Percentiles rank a stretch among this genome's conserved stretches.
phyloP scores from a whole-genome alignment of 768 basidiomycete genomes.

The Wakefieldia striispora region DNA sequence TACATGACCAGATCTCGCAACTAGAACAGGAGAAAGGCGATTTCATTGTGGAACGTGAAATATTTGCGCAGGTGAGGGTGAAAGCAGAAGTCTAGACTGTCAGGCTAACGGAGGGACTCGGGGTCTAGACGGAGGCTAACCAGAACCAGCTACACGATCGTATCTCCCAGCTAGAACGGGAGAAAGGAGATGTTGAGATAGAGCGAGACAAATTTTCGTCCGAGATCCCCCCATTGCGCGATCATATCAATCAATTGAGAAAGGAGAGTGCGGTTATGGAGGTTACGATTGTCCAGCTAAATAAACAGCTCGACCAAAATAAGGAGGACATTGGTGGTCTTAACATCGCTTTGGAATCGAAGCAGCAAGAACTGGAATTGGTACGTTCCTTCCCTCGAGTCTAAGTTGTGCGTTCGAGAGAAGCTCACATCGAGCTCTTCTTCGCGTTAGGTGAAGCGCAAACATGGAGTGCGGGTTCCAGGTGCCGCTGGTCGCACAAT shows the following conservation, averaged over 20 bases:
- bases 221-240: conserved; percentile 58
- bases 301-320: conserved; percentile 61
- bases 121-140: conserved; percentile 44
- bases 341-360: conserved; percentile 90
- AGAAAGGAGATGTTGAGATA: conserved; percentile 61
- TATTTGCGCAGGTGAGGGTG: conserved; percentile 42
- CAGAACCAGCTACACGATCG: conserved; percentile 28
- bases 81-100: conserved; percentile 9
- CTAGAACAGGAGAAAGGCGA: conserved; percentile 44
- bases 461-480: conserved; percentile 53
- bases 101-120: conserved; percentile 45
- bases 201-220: conserved; percentile 30
- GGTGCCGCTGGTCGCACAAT: conserved; percentile 57
- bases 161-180: conserved; percentile 9
- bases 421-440: conserved; percentile 2
- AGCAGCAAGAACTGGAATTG: conserved; percentile 91
- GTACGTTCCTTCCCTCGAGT: conserved; percentile 48
- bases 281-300: conserved; percentile 69
- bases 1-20: conserved; percentile 8
- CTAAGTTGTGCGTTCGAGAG: not conserved
- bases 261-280: conserved; percentile 85
- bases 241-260: conserved; percentile 68
- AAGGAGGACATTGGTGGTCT: conserved; percentile 80
- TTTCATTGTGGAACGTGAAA: conserved; percentile 47
- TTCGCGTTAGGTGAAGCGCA: conserved; percentile 58